Conservation (phyloP, 345 rosid species). For the Lepidium africanum region DNA sequence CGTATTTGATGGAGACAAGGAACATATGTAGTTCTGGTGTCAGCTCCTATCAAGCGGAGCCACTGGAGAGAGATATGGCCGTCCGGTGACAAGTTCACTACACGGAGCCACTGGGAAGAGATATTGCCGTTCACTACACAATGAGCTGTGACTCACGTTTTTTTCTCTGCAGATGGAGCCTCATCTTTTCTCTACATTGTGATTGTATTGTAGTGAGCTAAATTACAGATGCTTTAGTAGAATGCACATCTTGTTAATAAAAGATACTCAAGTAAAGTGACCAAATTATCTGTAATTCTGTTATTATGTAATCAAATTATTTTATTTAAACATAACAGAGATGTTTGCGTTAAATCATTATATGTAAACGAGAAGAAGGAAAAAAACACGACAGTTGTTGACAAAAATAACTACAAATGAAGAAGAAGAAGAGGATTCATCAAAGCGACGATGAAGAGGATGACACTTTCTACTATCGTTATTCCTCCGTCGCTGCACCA, state of each 20-base stretch:
- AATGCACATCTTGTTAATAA: not conserved
- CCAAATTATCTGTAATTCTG: not conserved
- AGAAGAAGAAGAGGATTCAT: conserved; percentile 26
- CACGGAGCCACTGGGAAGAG: not conserved
- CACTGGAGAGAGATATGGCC: not conserved
- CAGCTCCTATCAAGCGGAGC: not conserved
- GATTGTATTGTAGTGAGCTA: not conserved
- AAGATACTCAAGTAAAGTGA: not conserved
- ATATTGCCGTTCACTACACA: not conserved
- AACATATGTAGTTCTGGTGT: not conserved
- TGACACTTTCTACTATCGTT: conserved; percentile 76
- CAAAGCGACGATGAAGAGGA: conserved; percentile 66
- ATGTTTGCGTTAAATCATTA: too few species aligned
- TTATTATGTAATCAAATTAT: not conserved
- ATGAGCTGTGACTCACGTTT: not conserved
- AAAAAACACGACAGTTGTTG: too few species aligned
- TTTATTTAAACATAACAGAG: too few species aligned
- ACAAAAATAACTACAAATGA: too few species aligned
- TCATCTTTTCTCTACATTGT: not conserved
- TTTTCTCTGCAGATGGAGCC: not conserved
- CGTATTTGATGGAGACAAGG: not conserved
- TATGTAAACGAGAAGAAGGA: too few species aligned
- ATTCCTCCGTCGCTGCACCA: conserved; percentile 41
- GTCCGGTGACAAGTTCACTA: not conserved
- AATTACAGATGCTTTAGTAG: not conserved